Evolutionary conservation across 2,329 filamentous ascomycete species (phyloP), one percentile per base, ranked within the genome.

Genomic region (Hyphodiscus sp.): DNA sequence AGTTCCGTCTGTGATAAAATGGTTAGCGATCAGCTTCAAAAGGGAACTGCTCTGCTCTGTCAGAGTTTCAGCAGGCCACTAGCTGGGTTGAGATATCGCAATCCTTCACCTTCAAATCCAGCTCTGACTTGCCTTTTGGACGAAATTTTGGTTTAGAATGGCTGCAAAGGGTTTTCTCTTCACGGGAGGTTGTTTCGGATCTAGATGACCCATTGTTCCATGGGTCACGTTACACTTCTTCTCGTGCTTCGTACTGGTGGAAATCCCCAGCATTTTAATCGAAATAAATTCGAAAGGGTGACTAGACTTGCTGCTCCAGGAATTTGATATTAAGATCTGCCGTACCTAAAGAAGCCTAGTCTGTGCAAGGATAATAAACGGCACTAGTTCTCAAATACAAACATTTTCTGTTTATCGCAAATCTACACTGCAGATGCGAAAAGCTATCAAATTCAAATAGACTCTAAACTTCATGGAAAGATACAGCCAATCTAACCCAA

Each of bases 151-250:
- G 1, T 75, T 72, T 20, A 80, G 69, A 58, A 96, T 78, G 0
- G 82, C 76, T 0, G 81, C 78, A 76, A 92, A 96, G 2, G 90
- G 91, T 62, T 87, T 84, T 64, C 82, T 85, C 66, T 87, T 91
- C 6, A 74, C 75, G 1, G 90, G 86, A 29, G 81, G 77, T 63
- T 90, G 86, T 53, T 80, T 77, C 6, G 82, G 77, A 67, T 95
- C 83, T 45, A 92, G 74, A 70, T 89, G 86, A 29, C 76, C 74
- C 68, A 92, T 80, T 13, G 76, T 74, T 42, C 83, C 83, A 64
- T 88, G 81, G 0, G 85, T 87, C 59, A 89, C 84, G 69, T 81
- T 86, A 69, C 88, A 91, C 77, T 87, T 94, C 51, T 81, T 74
- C 41, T 70, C 63, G 45, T 68, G 62, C 20, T 65, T 63, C 9